Conservation (phyloP, 2,329 filamentous ascomycete species). For the Lithohypha guttulata region DNA sequence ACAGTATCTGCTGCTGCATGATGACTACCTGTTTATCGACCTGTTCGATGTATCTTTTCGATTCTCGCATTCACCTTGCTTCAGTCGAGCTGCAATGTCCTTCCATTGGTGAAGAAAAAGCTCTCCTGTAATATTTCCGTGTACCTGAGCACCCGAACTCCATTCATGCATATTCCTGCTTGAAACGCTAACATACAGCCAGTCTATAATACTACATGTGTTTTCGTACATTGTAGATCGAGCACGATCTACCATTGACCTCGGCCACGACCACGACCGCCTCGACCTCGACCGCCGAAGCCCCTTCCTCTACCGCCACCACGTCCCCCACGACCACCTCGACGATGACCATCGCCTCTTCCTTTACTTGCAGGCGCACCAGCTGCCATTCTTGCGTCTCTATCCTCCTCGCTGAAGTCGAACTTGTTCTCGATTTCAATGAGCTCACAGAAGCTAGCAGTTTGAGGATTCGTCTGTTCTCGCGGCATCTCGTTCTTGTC, state of each 20-base stretch:
- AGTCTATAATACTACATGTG: too few relatives aligned
- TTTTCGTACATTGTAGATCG: constrained; percentile 1
- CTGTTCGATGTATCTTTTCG: too few relatives aligned
- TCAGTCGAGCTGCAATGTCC: background rate
- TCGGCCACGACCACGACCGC: constrained; percentile 14
- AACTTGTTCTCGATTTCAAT: constrained; percentile 68
- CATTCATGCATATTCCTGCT: background rate
- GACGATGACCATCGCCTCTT: constrained; percentile 14
- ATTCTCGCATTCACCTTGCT: too few relatives aligned
- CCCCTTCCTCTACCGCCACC: constrained; percentile 12
- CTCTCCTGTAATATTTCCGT: background rate
- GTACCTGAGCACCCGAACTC: too few relatives aligned
- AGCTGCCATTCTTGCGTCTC: constrained; percentile 44
- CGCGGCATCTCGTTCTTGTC: constrained; percentile 57
- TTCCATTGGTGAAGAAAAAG: too few relatives aligned
- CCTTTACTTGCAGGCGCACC: constrained; percentile 41
- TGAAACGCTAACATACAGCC: background rate
- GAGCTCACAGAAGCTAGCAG: constrained; percentile 66
- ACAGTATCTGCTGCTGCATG: constrained; percentile 3
- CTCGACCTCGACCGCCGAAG: constrained; percentile 10
- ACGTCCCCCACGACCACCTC: constrained; percentile 21
- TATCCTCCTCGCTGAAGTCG: constrained; percentile 61
- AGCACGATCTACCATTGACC: constrained; percentile 7
- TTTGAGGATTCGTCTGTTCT: constrained; percentile 85
- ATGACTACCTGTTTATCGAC: too few relatives aligned